These are phyloP conservation scores for Orbilia quercus DNA, from an alignment of 2,329 filamentous ascomycete species.

Conservation along the genomic window DNA sequence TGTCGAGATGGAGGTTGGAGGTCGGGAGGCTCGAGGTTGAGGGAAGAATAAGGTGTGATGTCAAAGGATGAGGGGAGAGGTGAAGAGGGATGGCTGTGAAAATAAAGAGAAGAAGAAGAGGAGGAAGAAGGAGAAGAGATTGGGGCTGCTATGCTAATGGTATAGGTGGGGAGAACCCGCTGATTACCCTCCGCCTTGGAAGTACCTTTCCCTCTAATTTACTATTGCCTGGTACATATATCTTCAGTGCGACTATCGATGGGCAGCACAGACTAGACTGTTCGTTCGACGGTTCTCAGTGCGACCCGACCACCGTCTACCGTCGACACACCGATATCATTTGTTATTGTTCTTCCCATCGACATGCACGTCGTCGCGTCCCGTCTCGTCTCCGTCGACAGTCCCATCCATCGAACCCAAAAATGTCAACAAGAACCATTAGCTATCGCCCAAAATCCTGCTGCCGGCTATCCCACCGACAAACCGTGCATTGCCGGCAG, in stretches of 20 bases:
- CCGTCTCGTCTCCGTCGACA: conserved; percentile 16
- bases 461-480: conserved; percentile 31
- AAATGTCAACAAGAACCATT: conserved; percentile 28
- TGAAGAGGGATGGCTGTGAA: conserved; percentile 13
- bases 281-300: no score
- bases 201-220: neutral
- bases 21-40: neutral
- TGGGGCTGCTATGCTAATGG: neutral
- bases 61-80: conserved; percentile 8
- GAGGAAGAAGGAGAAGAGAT: conserved; percentile 10
- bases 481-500: conserved; percentile 52
- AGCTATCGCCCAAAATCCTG: conserved; percentile 22
- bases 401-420: neutral
- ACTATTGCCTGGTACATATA: neutral
- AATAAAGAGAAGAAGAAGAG: conserved; percentile 23
- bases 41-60: neutral
- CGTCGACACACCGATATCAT: no score
- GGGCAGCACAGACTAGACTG: no score
- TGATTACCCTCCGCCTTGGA: conserved; percentile 27
- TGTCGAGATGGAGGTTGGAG: conserved; percentile 21
- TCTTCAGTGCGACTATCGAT: neutral
- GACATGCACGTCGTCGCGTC: conserved; percentile 3
- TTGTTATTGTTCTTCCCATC: conserved; percentile 1
- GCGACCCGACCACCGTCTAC: no score
- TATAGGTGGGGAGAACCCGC: neutral